Percentiles rank a stretch among this genome's conserved stretches.
phyloP scores from a whole-genome alignment of 2,329 filamentous ascomycete genomes.

The Blastomyces silverae region DNA sequence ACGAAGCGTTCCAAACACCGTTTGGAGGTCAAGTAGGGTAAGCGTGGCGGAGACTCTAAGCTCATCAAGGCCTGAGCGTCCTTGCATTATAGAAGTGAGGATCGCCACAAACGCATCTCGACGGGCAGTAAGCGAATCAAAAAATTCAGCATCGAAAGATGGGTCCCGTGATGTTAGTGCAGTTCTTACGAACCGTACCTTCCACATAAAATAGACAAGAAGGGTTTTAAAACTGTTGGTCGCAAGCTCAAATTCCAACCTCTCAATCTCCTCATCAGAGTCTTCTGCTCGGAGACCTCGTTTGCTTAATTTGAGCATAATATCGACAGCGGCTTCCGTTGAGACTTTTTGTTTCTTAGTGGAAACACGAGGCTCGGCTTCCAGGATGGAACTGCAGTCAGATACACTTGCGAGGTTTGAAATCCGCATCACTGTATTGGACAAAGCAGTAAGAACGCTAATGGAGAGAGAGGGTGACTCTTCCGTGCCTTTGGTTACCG shows the following conservation, averaged over 20 bases:
- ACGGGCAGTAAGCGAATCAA: slow-evolving; percentile 60
- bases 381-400: slow-evolving; percentile 68
- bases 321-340: slow-evolving; percentile 50
- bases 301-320: slow-evolving; percentile 64
- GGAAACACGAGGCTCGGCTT: slow-evolving; percentile 44
- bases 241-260: slow-evolving; percentile 71
- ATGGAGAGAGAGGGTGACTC: slow-evolving; percentile 48
- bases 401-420: slow-evolving; percentile 73
- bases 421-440: slow-evolving; percentile 68
- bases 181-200: slow-evolving; percentile 56
- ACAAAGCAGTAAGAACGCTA: slow-evolving; percentile 60
- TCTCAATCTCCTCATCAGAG: slow-evolving; percentile 63
- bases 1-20: slow-evolving; percentile 67
- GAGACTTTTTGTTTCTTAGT: slow-evolving; percentile 37
- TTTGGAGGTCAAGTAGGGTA: slow-evolving; percentile 73
- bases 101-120: slow-evolving; percentile 48
- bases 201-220: slow-evolving; percentile 95
- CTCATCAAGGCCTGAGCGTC: slow-evolving; percentile 59
- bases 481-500: slow-evolving; percentile 60
- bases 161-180: slow-evolving; percentile 48
- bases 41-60: slow-evolving; percentile 69
- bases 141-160: slow-evolving; percentile 56
- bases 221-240: slow-evolving; percentile 67
- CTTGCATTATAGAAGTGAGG: slow-evolving; percentile 46
- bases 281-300: slow-evolving; percentile 61